These are phyloP conservation scores for Ophiostoma angusticollis DNA, from an alignment of 2,329 filamentous ascomycete species.

Conservation along the genomic window DNA sequence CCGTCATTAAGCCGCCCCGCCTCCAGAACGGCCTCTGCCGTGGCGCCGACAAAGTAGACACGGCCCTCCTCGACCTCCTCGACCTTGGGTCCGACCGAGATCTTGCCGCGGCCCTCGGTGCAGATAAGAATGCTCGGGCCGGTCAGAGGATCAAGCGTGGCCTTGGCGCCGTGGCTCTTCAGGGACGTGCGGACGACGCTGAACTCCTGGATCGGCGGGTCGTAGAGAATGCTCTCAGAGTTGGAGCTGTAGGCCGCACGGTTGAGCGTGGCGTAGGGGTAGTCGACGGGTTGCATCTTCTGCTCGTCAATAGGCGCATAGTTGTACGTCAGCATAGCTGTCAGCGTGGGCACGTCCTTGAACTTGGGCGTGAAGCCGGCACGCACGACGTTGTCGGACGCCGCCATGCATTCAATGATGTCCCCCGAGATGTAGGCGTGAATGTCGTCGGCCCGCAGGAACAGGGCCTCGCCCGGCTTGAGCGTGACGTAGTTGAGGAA, in stretches of 20 bases:
- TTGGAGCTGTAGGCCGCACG: conserved; percentile 66
- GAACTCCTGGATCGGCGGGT: conserved; percentile 95
- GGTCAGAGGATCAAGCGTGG: conserved; percentile 73
- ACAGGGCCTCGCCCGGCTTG: conserved; percentile 82
- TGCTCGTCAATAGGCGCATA: conserved; percentile 91
- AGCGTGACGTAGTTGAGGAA: conserved; percentile 94
- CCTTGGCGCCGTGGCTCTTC: conserved; percentile 60
- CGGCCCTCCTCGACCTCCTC: conserved; percentile 62
- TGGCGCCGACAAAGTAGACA: conserved; percentile 78
- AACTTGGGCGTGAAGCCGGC: conserved; percentile 97
- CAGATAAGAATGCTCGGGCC: conserved; percentile 91
- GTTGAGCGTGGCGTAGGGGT: conserved; percentile 76
- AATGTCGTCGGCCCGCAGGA: conserved; percentile 91
- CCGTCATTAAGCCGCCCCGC: conserved; percentile 40
- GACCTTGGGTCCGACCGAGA: conserved; percentile 71
- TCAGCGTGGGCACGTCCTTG: conserved; percentile 85
- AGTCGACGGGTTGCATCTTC: conserved; percentile 78
- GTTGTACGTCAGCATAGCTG: conserved; percentile 85
- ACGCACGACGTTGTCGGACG: conserved; percentile 96
- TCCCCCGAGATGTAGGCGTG: conserved; percentile 90
- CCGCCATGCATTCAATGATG: conserved; percentile 98
- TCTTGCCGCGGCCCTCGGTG: conserved; percentile 68
- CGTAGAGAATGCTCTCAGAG: conserved; percentile 65
- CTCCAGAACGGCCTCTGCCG: conserved; percentile 70
- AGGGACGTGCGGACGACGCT: conserved; percentile 73